A percentile compares a stretch with the other conserved stretches of the same genome.
phyloP scores from a whole-genome alignment of 257 asterid species.

The Ajuga chamaepitys region DNA sequence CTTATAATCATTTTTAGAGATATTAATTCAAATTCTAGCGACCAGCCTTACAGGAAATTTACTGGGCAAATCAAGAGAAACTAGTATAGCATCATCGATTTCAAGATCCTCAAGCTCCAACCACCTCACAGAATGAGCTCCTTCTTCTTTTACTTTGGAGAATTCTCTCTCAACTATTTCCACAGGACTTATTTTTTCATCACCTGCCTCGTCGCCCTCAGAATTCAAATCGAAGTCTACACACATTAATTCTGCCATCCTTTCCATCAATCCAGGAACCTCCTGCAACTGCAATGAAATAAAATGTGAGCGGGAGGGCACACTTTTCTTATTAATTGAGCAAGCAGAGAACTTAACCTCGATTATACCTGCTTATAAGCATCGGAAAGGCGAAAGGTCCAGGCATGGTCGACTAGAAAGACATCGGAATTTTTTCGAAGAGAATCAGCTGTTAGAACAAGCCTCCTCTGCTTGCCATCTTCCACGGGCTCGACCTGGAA shows the following conservation, averaged over 20 bases:
- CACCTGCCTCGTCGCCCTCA: conserved; percentile 34
- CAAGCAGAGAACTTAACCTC: background rate
- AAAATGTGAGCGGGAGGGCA: too few species aligned
- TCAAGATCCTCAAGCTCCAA: conserved; percentile 90
- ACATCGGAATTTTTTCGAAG: conserved; percentile 58
- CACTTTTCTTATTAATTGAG: too few species aligned
- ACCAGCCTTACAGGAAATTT: conserved; percentile 67
- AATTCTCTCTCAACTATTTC: conserved; percentile 65
- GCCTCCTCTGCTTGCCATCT: conserved; percentile 79
- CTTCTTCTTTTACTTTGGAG: conserved; percentile 41
- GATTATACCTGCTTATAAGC: conserved; percentile 72
- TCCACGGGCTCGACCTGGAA: conserved; percentile 88
- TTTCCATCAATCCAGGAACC: conserved; percentile 81
- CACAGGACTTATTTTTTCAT: conserved; percentile 33
- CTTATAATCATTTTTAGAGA: background rate
- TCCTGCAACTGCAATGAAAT: conserved; percentile 62
- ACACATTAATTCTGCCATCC: conserved; percentile 94
- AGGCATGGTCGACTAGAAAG: conserved; percentile 89
- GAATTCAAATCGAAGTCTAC: conserved; percentile 60
- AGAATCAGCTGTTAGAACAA: conserved; percentile 39
- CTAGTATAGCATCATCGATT: conserved; percentile 57
- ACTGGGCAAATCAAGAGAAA: conserved; percentile 70
- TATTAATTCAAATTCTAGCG: background rate
- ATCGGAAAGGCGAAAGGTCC: conserved; percentile 91
- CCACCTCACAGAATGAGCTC: conserved; percentile 57